These are phyloP conservation scores for Venturia oleaginea DNA, from an alignment of 2,329 filamentous ascomycete genomes.

Conservation along the genomic window DNA sequence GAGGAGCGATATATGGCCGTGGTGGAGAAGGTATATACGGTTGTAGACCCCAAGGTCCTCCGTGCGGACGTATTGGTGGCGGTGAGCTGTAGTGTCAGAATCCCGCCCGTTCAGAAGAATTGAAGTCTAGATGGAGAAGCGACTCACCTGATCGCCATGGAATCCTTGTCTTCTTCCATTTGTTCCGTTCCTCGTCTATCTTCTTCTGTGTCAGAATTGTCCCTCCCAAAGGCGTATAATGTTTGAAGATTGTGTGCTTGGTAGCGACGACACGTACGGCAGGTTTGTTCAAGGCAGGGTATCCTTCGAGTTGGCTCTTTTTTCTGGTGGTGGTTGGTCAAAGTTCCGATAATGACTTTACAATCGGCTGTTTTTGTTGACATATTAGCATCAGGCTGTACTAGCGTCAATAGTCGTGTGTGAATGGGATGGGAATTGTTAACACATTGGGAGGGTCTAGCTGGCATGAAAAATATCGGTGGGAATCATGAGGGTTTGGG, in stretches of 20 bases:
- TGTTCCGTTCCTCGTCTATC: background rate
- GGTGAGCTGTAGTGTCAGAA: background rate
- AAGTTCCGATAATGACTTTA: background rate
- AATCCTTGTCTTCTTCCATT: background rate
- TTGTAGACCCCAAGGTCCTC: conserved; percentile 1
- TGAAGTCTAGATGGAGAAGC: background rate
- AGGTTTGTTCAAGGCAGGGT: background rate
- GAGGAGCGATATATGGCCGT: background rate
- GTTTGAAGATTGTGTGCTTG: background rate
- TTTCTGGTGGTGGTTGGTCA: background rate
- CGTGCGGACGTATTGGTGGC: background rate
- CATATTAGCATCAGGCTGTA: background rate
- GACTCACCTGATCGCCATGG: background rate
- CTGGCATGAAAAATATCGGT: background rate
- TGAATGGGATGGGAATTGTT: background rate
- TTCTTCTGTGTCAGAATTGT: background rate
- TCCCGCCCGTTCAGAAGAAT: background rate
- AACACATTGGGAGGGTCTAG: background rate
- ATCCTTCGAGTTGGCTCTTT: background rate
- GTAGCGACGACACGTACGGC: background rate
- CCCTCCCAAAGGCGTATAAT: background rate
- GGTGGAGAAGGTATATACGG: background rate
- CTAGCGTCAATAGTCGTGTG: background rate
- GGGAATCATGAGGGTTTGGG: background rate
- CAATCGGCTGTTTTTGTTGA: background rate